Evolutionary conservation across 2,329 filamentous ascomycete species (phyloP).

Genomic region (Ilyonectria robusta): DNA sequence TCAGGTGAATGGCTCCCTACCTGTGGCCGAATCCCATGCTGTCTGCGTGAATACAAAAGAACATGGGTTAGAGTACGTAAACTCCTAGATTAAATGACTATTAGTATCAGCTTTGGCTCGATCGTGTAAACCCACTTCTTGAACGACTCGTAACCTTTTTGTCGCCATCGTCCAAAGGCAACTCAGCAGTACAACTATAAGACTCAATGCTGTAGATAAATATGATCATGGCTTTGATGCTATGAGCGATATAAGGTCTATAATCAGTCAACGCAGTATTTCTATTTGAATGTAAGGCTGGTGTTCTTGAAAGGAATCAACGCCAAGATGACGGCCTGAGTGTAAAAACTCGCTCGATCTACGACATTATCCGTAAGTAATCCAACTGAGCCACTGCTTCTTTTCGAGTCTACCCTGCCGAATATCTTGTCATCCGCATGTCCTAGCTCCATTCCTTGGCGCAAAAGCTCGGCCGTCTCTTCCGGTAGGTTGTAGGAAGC

Average conservation of each 20-base stretch:
- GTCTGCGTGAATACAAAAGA: not conserved
- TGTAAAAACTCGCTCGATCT: conserved; percentile 54
- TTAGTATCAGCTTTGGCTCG: not conserved
- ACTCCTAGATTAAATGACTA: not conserved
- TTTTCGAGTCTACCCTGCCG: conserved; percentile 55
- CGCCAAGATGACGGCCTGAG: conserved; percentile 57
- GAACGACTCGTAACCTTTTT: no score
- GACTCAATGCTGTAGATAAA: no score
- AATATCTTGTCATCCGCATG: conserved; percentile 57
- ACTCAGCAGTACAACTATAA: no score
- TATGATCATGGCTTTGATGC: no score
- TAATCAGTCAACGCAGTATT: not conserved
- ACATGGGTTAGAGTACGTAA: not conserved
- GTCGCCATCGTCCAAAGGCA: no score
- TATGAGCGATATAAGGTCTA: no score
- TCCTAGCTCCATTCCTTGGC: conserved; percentile 57
- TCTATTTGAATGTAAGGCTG: conserved; percentile 49
- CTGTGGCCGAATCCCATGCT: no score
- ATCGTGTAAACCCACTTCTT: not conserved
- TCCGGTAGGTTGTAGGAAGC: conserved; percentile 55
- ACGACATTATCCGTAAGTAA: conserved; percentile 57
- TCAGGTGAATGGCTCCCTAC: no score
- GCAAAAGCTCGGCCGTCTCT: conserved; percentile 54
- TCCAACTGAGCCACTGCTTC: conserved; percentile 56
- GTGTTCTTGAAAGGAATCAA: conserved; percentile 58